Evolutionary conservation across 2,329 filamentous ascomycete species (phyloP).

Genomic region (Clonostachys chloroleuca): DNA sequence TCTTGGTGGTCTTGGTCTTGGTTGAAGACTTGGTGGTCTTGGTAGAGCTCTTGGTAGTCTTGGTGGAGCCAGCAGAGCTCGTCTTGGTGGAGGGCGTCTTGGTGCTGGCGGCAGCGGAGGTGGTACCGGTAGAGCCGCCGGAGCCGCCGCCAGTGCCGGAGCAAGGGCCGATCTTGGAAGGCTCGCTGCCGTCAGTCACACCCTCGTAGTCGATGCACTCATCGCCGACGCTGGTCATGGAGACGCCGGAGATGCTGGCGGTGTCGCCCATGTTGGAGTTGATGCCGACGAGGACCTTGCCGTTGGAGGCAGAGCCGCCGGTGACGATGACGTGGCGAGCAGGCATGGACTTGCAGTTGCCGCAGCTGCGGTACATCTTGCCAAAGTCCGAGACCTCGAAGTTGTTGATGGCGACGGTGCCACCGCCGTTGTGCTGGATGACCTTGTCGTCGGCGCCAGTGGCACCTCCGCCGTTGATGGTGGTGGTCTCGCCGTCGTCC

Average conservation of each 20-base stretch:
- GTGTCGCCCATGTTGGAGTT: slow-evolving; percentile 24
- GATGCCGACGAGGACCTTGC: slow-evolving; percentile 27
- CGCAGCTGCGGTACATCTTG: slow-evolving; percentile 43
- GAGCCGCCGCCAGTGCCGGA: slow-evolving; percentile 16
- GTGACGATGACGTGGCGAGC: slow-evolving; percentile 4
- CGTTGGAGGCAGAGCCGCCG: slow-evolving; percentile 24
- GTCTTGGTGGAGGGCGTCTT: too few species aligned
- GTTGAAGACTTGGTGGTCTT: too few species aligned
- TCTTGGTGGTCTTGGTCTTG: too few species aligned
- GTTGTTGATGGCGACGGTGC: slow-evolving; percentile 18
- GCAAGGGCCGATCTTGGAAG: slow-evolving; percentile 26
- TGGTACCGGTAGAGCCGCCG: background rate
- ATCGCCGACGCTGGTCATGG: slow-evolving; percentile 1
- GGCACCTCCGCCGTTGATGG: slow-evolving; percentile 19
- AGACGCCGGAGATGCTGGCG: slow-evolving; percentile 8
- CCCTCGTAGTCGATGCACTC: slow-evolving; percentile 20
- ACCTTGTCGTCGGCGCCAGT: slow-evolving; percentile 23
- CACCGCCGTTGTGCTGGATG: slow-evolving; percentile 25
- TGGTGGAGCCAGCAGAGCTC: too few species aligned
- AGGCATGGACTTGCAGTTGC: slow-evolving; percentile 26
- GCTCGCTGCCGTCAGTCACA: slow-evolving; percentile 26
- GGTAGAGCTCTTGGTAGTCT: too few species aligned
- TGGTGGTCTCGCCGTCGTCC: slow-evolving; percentile 2
- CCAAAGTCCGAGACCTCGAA: slow-evolving; percentile 31
- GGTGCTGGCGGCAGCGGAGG: too few species aligned